These are phyloP conservation scores for Pisolithus albus DNA, from an alignment of 768 basidiomycete genomes.

Conservation along the genomic window DNA sequence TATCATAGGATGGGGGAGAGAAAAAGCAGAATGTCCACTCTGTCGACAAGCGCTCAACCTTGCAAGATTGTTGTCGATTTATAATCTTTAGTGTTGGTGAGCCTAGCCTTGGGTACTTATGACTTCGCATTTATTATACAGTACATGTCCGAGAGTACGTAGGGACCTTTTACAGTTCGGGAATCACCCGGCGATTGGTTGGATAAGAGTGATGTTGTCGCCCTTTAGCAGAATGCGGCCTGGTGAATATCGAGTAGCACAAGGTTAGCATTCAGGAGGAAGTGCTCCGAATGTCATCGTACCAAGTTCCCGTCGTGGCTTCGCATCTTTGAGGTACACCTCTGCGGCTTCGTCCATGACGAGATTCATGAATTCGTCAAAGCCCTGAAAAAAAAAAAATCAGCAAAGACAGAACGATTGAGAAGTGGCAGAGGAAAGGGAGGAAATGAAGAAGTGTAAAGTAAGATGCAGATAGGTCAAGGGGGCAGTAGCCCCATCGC, in stretches of 20 bases:
- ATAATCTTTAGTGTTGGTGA: slow-evolving; percentile 56
- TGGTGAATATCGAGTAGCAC: slow-evolving; percentile 23
- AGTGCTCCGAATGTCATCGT: slow-evolving; percentile 18
- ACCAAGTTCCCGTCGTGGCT: slow-evolving; percentile 83
- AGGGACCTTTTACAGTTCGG: slow-evolving; percentile 7
- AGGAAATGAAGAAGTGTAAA: slow-evolving; percentile 2
- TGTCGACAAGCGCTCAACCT: slow-evolving; percentile 74
- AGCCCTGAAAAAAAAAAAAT: slow-evolving; percentile 55
- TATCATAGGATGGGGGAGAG: slow-evolving; percentile 82
- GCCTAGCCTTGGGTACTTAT: slow-evolving; percentile 2
- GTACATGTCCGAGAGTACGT: slow-evolving; percentile 3
- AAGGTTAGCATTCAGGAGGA: slow-evolving; percentile 2
- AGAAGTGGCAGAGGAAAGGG: background rate
- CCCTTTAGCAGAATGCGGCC: slow-evolving; percentile 96
- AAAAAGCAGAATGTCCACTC: slow-evolving; percentile 86
- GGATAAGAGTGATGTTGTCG: slow-evolving; percentile 97
- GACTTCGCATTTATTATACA: slow-evolving; percentile 18
- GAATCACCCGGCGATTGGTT: slow-evolving; percentile 43
- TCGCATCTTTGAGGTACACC: slow-evolving; percentile 83
- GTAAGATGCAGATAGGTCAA: slow-evolving; percentile 3
- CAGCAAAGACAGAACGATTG: slow-evolving; percentile 13
- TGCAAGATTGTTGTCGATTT: slow-evolving; percentile 67
- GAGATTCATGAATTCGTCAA: slow-evolving; percentile 99
- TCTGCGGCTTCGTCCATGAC: slow-evolving; percentile 92
- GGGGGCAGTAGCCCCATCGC: slow-evolving; percentile 20